Percentiles rank a stretch among this genome's conserved stretches.
These are phyloP conservation scores for Friedmanniomyces simplex DNA, from an alignment of 495 filamentous ascomycete genomes.

Conservation along the genomic window DNA sequence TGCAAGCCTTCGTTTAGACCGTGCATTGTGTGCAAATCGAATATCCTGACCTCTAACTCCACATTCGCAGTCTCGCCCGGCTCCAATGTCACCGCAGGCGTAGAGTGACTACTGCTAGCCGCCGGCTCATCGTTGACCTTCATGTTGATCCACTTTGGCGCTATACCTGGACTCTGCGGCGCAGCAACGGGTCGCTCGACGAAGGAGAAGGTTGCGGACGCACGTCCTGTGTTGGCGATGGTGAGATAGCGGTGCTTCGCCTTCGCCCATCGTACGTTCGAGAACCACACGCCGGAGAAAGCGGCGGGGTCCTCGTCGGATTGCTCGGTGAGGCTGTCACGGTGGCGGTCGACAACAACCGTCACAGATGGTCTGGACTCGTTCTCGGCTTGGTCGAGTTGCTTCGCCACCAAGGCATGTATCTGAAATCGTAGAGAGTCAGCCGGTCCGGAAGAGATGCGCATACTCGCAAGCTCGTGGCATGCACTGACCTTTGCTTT, in stretches of 20 bases:
- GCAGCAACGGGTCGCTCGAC: conserved; percentile 49
- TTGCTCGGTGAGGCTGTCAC: conserved; percentile 19
- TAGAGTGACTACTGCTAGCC: conserved; percentile 20
- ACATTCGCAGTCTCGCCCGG: conserved; percentile 75
- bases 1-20: conserved; percentile 57
- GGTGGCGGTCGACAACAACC: conserved; percentile 61
- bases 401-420: conserved; percentile 75
- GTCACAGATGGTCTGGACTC: conserved; percentile 78
- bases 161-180: conserved; percentile 20
- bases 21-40: conserved; percentile 50
- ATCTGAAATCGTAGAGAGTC: background rate
- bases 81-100: conserved; percentile 45
- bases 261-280: conserved; percentile 57
- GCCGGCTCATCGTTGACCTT: conserved; percentile 44
- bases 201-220: conserved; percentile 64
- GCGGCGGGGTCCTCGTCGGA: conserved; percentile 20
- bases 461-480: background rate
- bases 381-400: conserved; percentile 86
- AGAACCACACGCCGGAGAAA: conserved; percentile 61
- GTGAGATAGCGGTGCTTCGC: conserved; percentile 56
- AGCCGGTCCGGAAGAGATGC: background rate
- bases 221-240: conserved; percentile 81
- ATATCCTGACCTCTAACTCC: conserved; percentile 53
- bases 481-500: conserved; percentile 55
- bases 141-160: conserved; percentile 58